Conservation (phyloP, 257 asterid genomes). For the Jacaranda mimosifolia region DNA sequence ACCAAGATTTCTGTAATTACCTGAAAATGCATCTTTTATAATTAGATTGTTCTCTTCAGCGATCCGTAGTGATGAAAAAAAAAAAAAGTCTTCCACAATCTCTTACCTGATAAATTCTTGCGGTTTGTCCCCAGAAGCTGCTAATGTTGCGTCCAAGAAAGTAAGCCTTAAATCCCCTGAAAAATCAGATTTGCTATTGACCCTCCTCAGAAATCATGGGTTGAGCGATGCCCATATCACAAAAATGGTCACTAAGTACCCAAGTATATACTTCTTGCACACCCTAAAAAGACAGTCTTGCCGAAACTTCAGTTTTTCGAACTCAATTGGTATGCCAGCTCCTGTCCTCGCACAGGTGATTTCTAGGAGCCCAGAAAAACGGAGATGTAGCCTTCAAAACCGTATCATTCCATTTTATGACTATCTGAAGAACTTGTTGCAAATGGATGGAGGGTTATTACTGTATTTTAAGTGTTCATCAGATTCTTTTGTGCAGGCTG, state of each 20-base stretch:
- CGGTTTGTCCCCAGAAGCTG: conserved; percentile 7
- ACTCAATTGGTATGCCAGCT: conserved; percentile 3
- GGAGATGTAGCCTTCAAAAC: neutral
- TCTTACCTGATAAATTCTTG: conserved; percentile 12
- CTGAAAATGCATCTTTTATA: neutral
- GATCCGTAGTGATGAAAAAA: neutral
- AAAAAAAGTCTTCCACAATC: neutral
- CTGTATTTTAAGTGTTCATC: neutral
- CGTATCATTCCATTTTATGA: neutral
- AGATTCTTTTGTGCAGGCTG: neutral
- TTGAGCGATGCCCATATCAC: conserved; percentile 2
- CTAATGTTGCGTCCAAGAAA: neutral
- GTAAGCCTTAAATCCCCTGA: conserved; percentile 12
- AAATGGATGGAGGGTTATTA: neutral
- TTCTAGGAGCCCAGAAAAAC: neutral
- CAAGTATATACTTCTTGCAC: conserved; percentile 3
- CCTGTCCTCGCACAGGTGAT: neutral
- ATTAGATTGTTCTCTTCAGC: neutral
- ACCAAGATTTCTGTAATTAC: neutral
- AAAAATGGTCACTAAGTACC: neutral
- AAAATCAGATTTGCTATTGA: conserved; percentile 1
- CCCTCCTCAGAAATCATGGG: neutral
- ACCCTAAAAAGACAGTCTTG: neutral
- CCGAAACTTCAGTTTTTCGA: neutral
- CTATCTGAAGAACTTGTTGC: conserved; percentile 7